Evolutionary conservation across 805 yeast species (phyloP).

Genomic region (Candida ipomoeae): DNA sequence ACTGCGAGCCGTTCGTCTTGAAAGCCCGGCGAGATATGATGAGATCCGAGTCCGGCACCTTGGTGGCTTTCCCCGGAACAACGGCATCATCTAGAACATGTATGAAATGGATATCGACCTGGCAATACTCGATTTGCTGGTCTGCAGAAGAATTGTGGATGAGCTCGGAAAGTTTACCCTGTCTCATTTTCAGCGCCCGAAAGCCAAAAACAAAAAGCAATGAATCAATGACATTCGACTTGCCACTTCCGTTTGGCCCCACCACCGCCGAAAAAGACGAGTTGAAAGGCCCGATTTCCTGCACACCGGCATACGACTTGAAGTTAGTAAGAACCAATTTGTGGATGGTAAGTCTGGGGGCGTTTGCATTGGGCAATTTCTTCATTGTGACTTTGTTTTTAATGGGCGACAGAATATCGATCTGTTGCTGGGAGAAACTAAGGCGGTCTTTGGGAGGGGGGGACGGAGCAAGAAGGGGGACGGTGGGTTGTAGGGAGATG

Average conservation of each 20-base stretch:
- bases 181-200: constrained; percentile 95
- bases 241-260: constrained; percentile 98
- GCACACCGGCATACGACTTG: constrained; percentile 93
- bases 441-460: constrained; percentile 11
- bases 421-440: constrained; percentile 25
- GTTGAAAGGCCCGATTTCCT: constrained; percentile 92
- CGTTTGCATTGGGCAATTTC: constrained; percentile 17
- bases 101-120: constrained; percentile 86
- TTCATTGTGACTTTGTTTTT: constrained; percentile 21
- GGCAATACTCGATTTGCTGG: constrained; percentile 61
- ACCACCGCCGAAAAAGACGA: constrained; percentile 93
- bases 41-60: constrained; percentile 54
- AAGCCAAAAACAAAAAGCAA: constrained; percentile 96
- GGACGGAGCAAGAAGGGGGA: not conserved
- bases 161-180: constrained; percentile 84
- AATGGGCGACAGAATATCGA: constrained; percentile 24
- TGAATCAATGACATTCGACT: constrained; percentile 95
- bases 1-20: constrained; percentile 71
- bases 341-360: constrained; percentile 68
- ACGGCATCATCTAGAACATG: constrained; percentile 60
- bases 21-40: constrained; percentile 78
- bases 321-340: constrained; percentile 75
- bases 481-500: not conserved
- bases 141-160: constrained; percentile 82
- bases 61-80: constrained; percentile 29